A percentile compares a stretch with the other conserved stretches of the same genome.
Conservation (phyloP, 306 rosid species). For the Casuarina cunninghamiana region DNA sequence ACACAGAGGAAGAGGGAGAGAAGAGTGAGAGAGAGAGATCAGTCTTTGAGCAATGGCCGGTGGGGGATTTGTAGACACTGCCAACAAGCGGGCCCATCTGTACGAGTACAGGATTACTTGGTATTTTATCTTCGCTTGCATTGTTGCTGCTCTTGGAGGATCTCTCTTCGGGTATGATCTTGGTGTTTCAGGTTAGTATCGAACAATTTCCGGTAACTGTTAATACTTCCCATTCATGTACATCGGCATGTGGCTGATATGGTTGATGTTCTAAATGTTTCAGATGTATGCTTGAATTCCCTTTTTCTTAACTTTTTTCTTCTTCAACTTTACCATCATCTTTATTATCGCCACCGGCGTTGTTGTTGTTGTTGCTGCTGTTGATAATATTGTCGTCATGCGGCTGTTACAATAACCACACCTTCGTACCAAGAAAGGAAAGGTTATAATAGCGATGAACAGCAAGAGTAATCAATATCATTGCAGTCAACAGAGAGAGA, state of each 20-base stretch:
- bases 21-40: not conserved
- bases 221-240: not conserved
- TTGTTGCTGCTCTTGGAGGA: conserved; percentile 89
- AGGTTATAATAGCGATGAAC: not conserved
- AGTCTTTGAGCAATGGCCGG: conserved; percentile 55
- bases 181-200: conserved; percentile 79
- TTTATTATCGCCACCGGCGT: not conserved
- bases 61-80: conserved; percentile 45
- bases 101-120: conserved; percentile 63
- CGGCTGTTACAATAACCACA: not conserved
- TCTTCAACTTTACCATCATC: not conserved
- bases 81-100: conserved; percentile 58
- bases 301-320: too few relatives aligned
- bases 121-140: conserved; percentile 65
- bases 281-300: too few relatives aligned
- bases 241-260: not conserved
- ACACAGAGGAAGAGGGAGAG: too few relatives aligned
- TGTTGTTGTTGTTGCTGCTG: not conserved
- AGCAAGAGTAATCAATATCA: not conserved
- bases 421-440: not conserved
- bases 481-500: too few relatives aligned
- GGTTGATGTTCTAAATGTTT: too few relatives aligned
- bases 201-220: not conserved
- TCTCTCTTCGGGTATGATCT: conserved; percentile 90
- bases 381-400: not conserved